Conservation (phyloP, 2,329 filamentous ascomycete genomes). For the Talaromyces sp. region DNA sequence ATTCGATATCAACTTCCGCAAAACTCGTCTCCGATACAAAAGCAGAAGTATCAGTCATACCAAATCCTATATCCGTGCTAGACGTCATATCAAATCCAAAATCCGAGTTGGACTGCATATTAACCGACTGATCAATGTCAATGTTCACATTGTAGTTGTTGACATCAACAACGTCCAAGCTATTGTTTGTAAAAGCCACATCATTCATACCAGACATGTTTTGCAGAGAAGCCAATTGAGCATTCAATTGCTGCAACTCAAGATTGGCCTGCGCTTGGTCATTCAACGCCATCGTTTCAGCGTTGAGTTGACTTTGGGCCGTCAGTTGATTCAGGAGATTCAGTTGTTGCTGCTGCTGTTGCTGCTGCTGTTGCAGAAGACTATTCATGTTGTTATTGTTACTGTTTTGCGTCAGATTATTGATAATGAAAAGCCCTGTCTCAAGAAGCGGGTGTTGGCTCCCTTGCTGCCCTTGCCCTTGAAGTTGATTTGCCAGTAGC, state of each 20-base stretch:
- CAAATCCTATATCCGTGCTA: not conserved
- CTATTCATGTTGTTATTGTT: not conserved
- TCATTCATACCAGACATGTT: not conserved
- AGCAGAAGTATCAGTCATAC: not conserved
- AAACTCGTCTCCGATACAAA: not conserved
- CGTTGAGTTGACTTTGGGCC: not conserved
- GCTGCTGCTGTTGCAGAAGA: conserved; percentile 8
- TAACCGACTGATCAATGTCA: conserved; percentile 3
- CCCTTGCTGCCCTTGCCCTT: conserved; percentile 7
- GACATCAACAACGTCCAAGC: not conserved
- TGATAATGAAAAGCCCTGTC: not conserved
- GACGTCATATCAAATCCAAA: not conserved
- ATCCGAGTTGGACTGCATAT: not conserved
- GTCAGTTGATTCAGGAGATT: not conserved
- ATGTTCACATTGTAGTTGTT: conserved; percentile 5
- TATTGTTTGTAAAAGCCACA: not conserved
- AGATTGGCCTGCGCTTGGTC: conserved; percentile 1
- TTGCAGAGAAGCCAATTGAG: conserved; percentile 9
- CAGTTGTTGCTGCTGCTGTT: not conserved
- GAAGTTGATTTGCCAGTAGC: conserved; percentile 4
- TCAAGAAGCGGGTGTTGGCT: not conserved
- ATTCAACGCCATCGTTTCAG: not conserved
- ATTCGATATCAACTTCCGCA: not conserved
- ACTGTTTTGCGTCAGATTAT: conserved; percentile 1
- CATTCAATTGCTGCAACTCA: conserved; percentile 9